Evolutionary conservation across 1,284 basidiomycete species (phyloP).

Genomic region (Heliocybe sulcata): DNA sequence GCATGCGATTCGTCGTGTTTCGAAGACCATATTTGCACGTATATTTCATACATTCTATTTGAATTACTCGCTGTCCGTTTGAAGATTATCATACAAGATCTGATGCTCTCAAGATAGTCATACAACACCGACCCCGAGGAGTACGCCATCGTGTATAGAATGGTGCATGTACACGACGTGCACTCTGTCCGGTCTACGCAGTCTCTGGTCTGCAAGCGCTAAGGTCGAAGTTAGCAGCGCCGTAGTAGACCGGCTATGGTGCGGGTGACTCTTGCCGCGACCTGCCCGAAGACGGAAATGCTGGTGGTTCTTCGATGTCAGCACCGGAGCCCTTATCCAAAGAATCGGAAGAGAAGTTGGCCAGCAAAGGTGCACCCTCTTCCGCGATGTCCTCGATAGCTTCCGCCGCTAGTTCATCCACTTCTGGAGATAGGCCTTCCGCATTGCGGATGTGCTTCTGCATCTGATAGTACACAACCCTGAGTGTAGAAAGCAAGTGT

Average conservation of each 20-base stretch:
- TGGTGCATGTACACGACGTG: no score
- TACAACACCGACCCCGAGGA: no score
- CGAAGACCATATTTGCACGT: background rate
- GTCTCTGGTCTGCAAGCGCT: no score
- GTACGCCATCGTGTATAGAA: no score
- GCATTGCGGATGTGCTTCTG: slow-evolving; percentile 53
- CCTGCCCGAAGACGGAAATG: background rate
- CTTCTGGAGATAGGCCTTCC: slow-evolving; percentile 38
- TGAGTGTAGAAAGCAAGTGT: slow-evolving; percentile 19
- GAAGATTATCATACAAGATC: no score
- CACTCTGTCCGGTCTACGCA: no score
- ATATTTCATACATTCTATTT: no score
- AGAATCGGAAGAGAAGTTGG: slow-evolving; percentile 20
- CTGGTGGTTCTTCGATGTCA: background rate
- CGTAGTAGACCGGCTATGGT: no score
- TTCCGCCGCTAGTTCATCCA: slow-evolving; percentile 51
- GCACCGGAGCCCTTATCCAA: slow-evolving; percentile 1
- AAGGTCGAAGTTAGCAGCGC: no score
- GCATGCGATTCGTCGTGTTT: background rate
- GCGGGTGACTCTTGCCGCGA: background rate
- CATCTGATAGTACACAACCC: slow-evolving; percentile 58
- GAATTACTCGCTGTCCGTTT: no score
- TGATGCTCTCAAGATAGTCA: no score
- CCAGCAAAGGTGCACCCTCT: slow-evolving; percentile 57
- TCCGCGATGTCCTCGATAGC: slow-evolving; percentile 49